phyloP scores from a whole-genome alignment of 202 grass and related monocot genomes.

The Eragrostis tef region DNA sequence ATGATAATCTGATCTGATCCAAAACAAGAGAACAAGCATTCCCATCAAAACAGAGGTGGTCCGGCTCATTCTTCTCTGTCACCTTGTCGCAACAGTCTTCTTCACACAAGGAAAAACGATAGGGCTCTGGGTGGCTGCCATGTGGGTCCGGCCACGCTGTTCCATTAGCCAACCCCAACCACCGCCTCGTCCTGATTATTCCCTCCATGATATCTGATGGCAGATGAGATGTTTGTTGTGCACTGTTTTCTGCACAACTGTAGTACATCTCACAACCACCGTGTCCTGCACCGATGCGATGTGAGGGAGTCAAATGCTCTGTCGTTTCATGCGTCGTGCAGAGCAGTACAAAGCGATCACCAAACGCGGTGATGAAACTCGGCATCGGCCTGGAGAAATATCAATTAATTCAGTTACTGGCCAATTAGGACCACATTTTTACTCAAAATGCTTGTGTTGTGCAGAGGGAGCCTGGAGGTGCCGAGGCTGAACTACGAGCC shows the following conservation, averaged over 20 bases:
- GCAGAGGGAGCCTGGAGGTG: constrained; percentile 76
- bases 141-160: constrained; percentile 40
- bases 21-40: constrained; percentile 35
- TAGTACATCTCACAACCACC: constrained; percentile 18
- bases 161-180: constrained; percentile 37
- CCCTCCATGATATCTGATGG: constrained; percentile 37
- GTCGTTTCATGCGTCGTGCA: neutral
- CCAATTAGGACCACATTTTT: neutral
- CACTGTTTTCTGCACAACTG: constrained; percentile 34
- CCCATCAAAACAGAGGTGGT: constrained; percentile 1
- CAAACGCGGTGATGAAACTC: neutral
- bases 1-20: constrained; percentile 30
- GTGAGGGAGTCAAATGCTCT: neutral
- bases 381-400: neutral
- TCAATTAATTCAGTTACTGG: neutral
- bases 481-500: constrained; percentile 57
- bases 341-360: neutral
- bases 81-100: constrained; percentile 23
- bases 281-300: neutral
- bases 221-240: constrained; percentile 29
- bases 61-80: constrained; percentile 29
- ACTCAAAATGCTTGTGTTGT: constrained; percentile 17
- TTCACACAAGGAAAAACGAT: neutral
- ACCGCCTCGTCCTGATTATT: constrained; percentile 47
- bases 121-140: neutral